phyloP scores from a whole-genome alignment of 371 early-diverging fungal genomes.

The Lichtheimia ornata region DNA sequence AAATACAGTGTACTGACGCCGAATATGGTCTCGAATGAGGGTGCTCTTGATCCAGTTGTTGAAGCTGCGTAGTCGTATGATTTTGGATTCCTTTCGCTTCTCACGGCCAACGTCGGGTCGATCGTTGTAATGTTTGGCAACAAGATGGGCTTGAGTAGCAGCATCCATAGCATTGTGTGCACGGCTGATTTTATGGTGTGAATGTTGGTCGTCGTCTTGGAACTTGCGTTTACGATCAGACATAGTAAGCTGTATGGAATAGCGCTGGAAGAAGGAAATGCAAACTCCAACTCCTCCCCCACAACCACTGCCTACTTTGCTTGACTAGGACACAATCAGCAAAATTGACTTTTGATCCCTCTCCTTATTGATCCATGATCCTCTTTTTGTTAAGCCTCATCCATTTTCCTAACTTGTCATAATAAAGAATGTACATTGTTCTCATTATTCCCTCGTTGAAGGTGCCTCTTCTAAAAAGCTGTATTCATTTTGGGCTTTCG shows the following conservation, averaged over 20 bases:
- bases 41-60: slow-evolving; percentile 98
- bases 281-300: too few relatives aligned
- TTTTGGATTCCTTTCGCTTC: slow-evolving; percentile 78
- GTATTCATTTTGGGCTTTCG: too few relatives aligned
- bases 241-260: neutral
- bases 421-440: too few relatives aligned
- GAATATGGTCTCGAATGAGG: slow-evolving; percentile 74
- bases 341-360: too few relatives aligned
- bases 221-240: slow-evolving; percentile 10
- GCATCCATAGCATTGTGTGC: neutral
- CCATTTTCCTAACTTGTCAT: too few relatives aligned
- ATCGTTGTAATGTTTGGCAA: slow-evolving; percentile 94
- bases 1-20: slow-evolving; percentile 62
- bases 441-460: too few relatives aligned
- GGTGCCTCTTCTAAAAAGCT: too few relatives aligned
- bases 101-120: slow-evolving; percentile 79
- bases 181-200: slow-evolving; percentile 11
- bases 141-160: slow-evolving; percentile 33
- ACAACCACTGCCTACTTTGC: too few relatives aligned
- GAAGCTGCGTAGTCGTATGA: slow-evolving; percentile 85
- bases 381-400: too few relatives aligned
- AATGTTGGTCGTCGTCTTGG: neutral
- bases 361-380: too few relatives aligned
- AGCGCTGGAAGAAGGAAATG: slow-evolving; percentile 1
- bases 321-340: too few relatives aligned